Evolutionary conservation across 345 rosid genomes (phyloP).

Genomic region (Ceriops zippeliana): DNA sequence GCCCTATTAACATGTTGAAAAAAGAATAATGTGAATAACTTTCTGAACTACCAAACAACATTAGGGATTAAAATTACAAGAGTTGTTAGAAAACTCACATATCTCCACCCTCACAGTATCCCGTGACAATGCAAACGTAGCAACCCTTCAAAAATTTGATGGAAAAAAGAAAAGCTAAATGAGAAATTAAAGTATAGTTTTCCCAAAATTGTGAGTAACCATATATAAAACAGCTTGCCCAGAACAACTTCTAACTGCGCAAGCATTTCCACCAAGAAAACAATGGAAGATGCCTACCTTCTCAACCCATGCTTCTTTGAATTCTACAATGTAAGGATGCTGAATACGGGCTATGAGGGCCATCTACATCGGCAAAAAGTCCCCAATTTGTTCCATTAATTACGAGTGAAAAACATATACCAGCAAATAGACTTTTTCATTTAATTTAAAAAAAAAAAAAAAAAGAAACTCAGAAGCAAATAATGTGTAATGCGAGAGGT

Average conservation of each 20-base stretch:
- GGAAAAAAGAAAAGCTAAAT: background rate
- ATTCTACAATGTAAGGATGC: slow-evolving; percentile 93
- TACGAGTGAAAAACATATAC: no score
- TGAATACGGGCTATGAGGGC: slow-evolving; percentile 83
- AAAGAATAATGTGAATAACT: background rate
- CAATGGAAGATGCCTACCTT: slow-evolving; percentile 38
- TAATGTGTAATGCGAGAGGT: slow-evolving; percentile 3
- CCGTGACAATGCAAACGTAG: slow-evolving; percentile 96
- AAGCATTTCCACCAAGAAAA: no score
- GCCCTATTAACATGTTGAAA: slow-evolving; percentile 51
- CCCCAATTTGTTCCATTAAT: background rate
- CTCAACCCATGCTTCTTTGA: slow-evolving; percentile 99
- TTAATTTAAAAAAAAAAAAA: background rate
- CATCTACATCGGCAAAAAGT: slow-evolving; percentile 50
- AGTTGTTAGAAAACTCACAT: slow-evolving; percentile 58
- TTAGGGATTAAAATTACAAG: background rate
- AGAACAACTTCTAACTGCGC: background rate
- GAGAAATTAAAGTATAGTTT: background rate
- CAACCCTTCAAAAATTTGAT: slow-evolving; percentile 58
- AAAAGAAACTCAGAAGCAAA: background rate
- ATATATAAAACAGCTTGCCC: background rate
- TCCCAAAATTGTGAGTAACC: background rate
- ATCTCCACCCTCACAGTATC: slow-evolving; percentile 99
- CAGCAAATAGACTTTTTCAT: background rate
- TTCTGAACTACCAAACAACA: slow-evolving; percentile 16